These are phyloP conservation scores for Brassica hybrid DNA, from an alignment of 441 rosid genomes.

Conservation along the genomic window DNA sequence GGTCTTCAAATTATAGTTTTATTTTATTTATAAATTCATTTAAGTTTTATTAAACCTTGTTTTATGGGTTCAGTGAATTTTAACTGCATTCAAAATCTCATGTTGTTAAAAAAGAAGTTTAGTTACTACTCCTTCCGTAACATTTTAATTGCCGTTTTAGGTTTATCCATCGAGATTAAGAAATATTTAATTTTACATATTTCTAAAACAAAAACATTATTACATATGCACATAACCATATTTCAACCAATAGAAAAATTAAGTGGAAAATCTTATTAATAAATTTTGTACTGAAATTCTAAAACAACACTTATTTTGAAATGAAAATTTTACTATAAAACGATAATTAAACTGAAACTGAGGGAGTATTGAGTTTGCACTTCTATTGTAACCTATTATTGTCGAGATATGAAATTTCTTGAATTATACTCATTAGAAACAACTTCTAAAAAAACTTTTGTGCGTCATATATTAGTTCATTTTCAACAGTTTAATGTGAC, in stretches of 20 bases:
- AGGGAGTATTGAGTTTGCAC: neutral
- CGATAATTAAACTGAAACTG: too few species aligned
- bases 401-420: neutral
- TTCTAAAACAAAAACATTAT: too few species aligned
- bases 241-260: too few species aligned
- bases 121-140: too few species aligned
- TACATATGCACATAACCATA: too few species aligned
- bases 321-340: too few species aligned
- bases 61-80: neutral
- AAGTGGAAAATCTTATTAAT: too few species aligned
- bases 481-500: slow-evolving; percentile 5
- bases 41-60: neutral
- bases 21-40: neutral
- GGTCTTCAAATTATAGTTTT: neutral
- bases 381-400: neutral
- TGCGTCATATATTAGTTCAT: neutral
- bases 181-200: too few species aligned
- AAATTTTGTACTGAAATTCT: too few species aligned
- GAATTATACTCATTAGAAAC: neutral
- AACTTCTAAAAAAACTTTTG: neutral
- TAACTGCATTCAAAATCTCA: neutral
- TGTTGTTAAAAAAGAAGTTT: neutral
- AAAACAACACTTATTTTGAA: too few species aligned
- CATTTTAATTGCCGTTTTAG: too few species aligned
- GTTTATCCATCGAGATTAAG: too few species aligned